A percentile compares a stretch with the other conserved stretches of the same genome.
Evolutionary conservation across 148 eudicot species (phyloP).

Genomic region (Fagopyrum homotropicum): DNA sequence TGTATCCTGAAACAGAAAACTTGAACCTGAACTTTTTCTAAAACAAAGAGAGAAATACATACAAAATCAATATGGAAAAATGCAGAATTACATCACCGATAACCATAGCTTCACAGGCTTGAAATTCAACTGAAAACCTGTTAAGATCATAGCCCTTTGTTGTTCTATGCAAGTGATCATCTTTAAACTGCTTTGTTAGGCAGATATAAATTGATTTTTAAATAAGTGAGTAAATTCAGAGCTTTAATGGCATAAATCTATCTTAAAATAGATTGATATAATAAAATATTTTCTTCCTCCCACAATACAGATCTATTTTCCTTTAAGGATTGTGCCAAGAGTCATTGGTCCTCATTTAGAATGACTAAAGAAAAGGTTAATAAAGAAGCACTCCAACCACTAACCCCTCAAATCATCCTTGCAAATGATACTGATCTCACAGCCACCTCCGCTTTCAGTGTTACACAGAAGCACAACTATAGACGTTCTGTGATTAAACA

Average conservation of each 20-base stretch:
- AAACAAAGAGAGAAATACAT: not conserved
- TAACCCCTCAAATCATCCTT: not conserved
- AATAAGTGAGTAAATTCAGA: not conserved
- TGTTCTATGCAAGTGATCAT: not conserved
- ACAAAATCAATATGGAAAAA: not conserved
- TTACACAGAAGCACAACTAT: not conserved
- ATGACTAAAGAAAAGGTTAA: not conserved
- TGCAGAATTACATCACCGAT: not conserved
- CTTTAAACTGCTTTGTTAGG: slow-evolving; percentile 6
- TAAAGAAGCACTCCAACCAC: not conserved
- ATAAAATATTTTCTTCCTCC: not conserved
- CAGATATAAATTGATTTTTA: not conserved
- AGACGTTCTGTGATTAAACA: not conserved
- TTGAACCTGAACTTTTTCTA: not conserved
- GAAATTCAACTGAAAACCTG: not conserved
- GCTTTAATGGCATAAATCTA: not conserved
- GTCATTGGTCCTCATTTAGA: not conserved
- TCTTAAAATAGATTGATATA: not conserved
- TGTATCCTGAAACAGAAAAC: not conserved
- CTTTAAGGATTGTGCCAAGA: not conserved
- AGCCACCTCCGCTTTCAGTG: not conserved
- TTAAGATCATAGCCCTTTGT: no score
- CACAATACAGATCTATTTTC: not conserved
- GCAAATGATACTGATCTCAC: not conserved
- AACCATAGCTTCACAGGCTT: not conserved